Conservation (phyloP, 129 eudicot genomes). For the Dittrichia graveolens region DNA sequence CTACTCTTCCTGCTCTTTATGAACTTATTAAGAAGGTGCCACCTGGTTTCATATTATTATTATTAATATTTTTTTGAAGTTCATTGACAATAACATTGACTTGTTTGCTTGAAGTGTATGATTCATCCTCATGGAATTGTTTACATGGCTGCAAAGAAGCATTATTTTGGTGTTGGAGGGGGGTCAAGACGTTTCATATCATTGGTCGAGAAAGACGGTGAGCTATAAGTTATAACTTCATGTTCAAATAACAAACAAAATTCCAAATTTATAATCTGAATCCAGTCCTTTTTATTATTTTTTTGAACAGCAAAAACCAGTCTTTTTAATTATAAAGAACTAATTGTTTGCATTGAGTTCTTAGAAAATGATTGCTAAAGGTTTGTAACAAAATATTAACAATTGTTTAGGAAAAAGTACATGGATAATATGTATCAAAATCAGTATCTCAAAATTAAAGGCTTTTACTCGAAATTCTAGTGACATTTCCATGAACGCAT, state of each 20-base stretch:
- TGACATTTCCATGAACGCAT: not conserved
- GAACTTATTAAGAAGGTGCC: constrained; percentile 66
- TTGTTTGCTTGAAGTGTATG: constrained; percentile 52
- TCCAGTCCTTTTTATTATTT: not conserved
- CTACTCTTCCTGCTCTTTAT: constrained; percentile 66
- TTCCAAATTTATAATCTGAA: not conserved
- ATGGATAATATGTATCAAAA: not conserved
- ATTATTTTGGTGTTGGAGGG: constrained; percentile 95
- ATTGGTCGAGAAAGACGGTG: constrained; percentile 82
- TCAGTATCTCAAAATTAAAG: not conserved
- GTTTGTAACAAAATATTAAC: not conserved
- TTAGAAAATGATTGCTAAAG: not conserved
- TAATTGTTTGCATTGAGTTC: too few species aligned
- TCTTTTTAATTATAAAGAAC: too few species aligned
- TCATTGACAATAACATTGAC: constrained; percentile 19
- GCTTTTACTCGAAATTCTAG: not conserved
- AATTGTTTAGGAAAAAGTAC: too few species aligned
- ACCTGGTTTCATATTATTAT: not conserved
- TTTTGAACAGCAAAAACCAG: not conserved
- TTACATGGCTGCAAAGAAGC: constrained; percentile 95
- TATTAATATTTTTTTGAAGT: not conserved
- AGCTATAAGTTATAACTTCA: constrained; percentile 14
- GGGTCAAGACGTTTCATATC: constrained; percentile 91
- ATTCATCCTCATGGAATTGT: constrained; percentile 73
- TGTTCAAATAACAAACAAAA: not conserved